Base-by-base conservation (phyloP, 768 basidiomycete genomes). In the Trametes elegans region DNA sequence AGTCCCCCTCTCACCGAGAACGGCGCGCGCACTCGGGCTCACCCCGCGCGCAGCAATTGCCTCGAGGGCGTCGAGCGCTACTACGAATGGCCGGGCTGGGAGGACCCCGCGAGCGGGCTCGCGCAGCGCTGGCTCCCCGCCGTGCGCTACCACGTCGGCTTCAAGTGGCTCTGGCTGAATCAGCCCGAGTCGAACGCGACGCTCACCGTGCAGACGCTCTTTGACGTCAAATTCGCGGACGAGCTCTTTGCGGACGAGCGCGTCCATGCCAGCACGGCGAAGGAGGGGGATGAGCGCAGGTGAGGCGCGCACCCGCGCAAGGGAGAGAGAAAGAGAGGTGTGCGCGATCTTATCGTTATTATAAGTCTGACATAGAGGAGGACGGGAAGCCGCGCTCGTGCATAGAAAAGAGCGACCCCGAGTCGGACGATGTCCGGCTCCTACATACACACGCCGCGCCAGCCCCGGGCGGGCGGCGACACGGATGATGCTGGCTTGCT, bases 141-240 rank as follows among this genome's bases (percentile, higher is more conserved):
- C 14, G 61, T 79, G n/a, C 62, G 66, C 29, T 77, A 76, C 60
- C 78, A 79, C 60, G 66, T 68, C 34, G 77, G 77, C 3, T 77
- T 68, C 65, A 80, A 79, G 58, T 79, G 78, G 78, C 70, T 79
- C 18, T 79, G 78, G 78, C 62, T 79, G 26, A 79, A 79, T 60
- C 63, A 67, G 28, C 58, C 53, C 23, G 62, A 57, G 21, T 45
- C 42, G 4, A 47, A 52, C 32, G 61, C 58, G n/a, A 64, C 65
- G 2, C 38, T 78, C 27, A 66, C 71, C 26, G 66, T 75, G 27
- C 58, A 69, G 53, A 69, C 66, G n/a, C 27, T 73, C n/a, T 28
- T 61, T 7, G 61, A 75, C 41, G 66, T 76, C 16, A 52, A 63
- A 13, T 79, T 79, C 49, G 76, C 74, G 1, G 77, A 80, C 56